Conservation (phyloP, 169 alveolate genomes). For the Cyclospora cayetanensis region DNA sequence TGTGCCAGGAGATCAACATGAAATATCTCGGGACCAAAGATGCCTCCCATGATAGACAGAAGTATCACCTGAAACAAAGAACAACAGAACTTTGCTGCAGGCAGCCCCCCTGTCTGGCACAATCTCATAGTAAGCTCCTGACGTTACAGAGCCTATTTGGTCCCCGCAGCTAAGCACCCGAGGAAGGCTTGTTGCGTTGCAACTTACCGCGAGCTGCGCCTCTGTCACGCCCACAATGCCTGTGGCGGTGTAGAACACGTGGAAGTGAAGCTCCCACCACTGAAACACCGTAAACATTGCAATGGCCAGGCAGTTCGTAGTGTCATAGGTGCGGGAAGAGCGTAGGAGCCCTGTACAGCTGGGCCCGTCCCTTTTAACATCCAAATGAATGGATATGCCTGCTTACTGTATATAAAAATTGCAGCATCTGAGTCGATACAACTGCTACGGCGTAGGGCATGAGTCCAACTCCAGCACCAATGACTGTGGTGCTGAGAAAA, state of each 20-base stretch:
- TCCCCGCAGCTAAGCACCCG: no score
- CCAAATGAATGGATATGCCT: no score
- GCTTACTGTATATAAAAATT: conserved; percentile 66
- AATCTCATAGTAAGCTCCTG: no score
- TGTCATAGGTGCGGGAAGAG: no score
- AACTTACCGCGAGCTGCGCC: conserved; percentile 69
- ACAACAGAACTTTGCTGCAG: not conserved
- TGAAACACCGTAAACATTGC: not conserved
- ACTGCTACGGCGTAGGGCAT: conserved; percentile 41
- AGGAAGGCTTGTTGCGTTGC: no score
- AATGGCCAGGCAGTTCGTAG: no score
- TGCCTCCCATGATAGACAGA: conserved; percentile 1
- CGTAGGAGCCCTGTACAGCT: no score
- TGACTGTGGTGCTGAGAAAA: conserved; percentile 59
- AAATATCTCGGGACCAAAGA: conserved; percentile 36
- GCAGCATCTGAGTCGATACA: conserved; percentile 55
- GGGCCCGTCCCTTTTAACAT: no score
- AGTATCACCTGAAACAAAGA: not conserved
- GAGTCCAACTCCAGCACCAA: conserved; percentile 64
- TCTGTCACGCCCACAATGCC: conserved; percentile 74
- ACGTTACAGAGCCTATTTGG: no score
- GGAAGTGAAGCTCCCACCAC: conserved; percentile 77
- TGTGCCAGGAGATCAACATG: conserved; percentile 22
- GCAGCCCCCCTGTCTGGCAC: no score
- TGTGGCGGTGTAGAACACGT: conserved; percentile 72